phyloP scores from a whole-genome alignment of 108 stramenopile genomes.

The Halocafeteria seosinensis region DNA sequence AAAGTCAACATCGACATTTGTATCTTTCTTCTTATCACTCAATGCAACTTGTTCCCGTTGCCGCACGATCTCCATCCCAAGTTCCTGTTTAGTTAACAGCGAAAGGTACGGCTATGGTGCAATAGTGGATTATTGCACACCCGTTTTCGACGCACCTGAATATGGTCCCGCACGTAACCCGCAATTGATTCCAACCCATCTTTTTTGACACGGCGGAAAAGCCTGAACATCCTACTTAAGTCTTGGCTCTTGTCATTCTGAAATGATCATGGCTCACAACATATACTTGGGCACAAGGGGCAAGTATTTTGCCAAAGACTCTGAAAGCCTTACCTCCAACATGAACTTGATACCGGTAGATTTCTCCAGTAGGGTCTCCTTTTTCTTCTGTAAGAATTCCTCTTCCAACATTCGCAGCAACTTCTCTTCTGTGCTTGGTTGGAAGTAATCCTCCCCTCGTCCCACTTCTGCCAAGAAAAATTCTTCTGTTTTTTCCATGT shows the following conservation, averaged over 20 bases:
- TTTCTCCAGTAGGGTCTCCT: conserved; percentile 77
- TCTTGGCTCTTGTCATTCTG: no score
- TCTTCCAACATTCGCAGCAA: conserved; percentile 72
- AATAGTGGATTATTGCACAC: no score
- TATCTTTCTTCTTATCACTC: not conserved
- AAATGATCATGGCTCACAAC: conserved; percentile 21
- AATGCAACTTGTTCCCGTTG: no score
- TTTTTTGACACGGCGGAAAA: conserved; percentile 75
- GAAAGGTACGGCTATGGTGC: no score
- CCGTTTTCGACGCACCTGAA: no score
- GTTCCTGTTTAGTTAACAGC: conserved; percentile 64
- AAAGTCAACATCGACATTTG: conserved; percentile 55
- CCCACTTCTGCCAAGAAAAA: conserved; percentile 63
- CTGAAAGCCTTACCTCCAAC: conserved; percentile 60
- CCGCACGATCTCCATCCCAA: conserved; percentile 58
- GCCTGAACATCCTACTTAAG: conserved; percentile 79
- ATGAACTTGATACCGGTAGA: conserved; percentile 78
- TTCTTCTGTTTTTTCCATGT: conserved; percentile 85
- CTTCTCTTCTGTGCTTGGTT: conserved; percentile 63
- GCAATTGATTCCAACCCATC: conserved; percentile 83
- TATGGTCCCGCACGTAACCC: conserved; percentile 57
- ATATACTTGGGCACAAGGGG: conserved; percentile 62
- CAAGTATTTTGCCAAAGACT: conserved; percentile 59
- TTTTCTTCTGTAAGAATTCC: conserved; percentile 78
- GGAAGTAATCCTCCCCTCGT: conserved; percentile 78